Conservation (phyloP, 2,329 filamentous ascomycete species). For the Lachnellula arida region DNA sequence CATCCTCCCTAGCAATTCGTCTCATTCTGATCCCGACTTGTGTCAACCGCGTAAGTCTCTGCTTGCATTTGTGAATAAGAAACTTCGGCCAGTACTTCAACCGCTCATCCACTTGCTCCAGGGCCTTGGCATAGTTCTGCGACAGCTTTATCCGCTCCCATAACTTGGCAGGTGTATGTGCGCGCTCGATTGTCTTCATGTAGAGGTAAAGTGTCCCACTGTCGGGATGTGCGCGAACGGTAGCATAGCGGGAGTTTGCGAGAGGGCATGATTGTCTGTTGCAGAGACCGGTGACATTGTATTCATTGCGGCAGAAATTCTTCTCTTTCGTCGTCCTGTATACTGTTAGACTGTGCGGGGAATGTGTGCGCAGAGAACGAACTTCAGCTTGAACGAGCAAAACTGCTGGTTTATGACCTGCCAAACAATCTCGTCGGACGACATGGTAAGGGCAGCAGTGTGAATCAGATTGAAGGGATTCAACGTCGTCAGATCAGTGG, state of each 20-base stretch:
- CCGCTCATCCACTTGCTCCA: conserved; percentile 79
- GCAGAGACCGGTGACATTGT: conserved; percentile 80
- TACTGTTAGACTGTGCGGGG: conserved; percentile 28
- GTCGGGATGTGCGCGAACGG: conserved; percentile 74
- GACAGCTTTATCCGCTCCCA: conserved; percentile 93
- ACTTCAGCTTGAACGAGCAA: conserved; percentile 94
- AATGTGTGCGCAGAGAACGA: conserved; percentile 30
- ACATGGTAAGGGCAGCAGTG: conserved; percentile 50
- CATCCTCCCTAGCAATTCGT: conserved; percentile 81
- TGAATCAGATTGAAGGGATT: background rate
- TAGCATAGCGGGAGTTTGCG: conserved; percentile 89
- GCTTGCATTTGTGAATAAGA: conserved; percentile 90
- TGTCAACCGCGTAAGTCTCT: conserved; percentile 84
- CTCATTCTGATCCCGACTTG: conserved; percentile 83
- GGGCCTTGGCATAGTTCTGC: conserved; percentile 83
- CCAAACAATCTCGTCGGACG: conserved; percentile 97
- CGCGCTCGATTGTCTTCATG: conserved; percentile 91
- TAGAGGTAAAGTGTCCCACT: conserved; percentile 88
- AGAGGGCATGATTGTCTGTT: conserved; percentile 86
- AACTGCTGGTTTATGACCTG: conserved; percentile 93
- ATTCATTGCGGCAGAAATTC: conserved; percentile 94
- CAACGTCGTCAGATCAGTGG: background rate
- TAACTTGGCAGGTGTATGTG: conserved; percentile 82
- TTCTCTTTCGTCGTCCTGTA: conserved; percentile 73
- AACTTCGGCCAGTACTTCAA: conserved; percentile 96